A percentile compares a stretch with the other conserved stretches of the same genome.
These are phyloP conservation scores for Bryopsis sp. DNA, from an alignment of 139 green algal genomes.

Conservation along the genomic window DNA sequence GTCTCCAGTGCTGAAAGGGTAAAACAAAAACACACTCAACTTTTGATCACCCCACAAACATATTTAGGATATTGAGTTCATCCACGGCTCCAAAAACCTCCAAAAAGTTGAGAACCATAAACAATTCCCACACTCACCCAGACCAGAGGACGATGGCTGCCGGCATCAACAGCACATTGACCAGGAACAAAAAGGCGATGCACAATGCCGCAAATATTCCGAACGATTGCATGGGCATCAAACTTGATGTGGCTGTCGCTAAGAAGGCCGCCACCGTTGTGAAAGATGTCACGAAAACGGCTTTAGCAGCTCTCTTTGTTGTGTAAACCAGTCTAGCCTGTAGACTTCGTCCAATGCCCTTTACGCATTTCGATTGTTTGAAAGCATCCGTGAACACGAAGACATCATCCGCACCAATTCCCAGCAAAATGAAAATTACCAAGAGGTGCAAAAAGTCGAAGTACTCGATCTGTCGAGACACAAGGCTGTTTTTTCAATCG, in stretches of 20 bases:
- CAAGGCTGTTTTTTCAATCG: no score
- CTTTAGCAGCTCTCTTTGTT: slow-evolving; percentile 24
- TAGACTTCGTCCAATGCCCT: slow-evolving; percentile 16
- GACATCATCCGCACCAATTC: slow-evolving; percentile 38
- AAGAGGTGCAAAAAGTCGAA: slow-evolving; percentile 26
- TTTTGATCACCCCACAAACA: no score
- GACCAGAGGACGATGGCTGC: slow-evolving; percentile 14
- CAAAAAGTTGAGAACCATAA: no score
- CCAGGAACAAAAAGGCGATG: slow-evolving; percentile 30
- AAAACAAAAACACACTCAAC: no score
- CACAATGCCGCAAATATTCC: slow-evolving; percentile 31
- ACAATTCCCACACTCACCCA: no score
- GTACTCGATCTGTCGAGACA: slow-evolving; percentile 20
- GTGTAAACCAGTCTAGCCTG: slow-evolving; percentile 29
- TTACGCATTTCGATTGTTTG: slow-evolving; percentile 22
- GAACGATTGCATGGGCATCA: slow-evolving; percentile 36
- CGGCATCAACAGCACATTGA: slow-evolving; percentile 33
- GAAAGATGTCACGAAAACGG: slow-evolving; percentile 36
- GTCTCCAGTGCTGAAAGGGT: no score
- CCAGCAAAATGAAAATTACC: slow-evolving; percentile 34
- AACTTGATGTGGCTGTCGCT: slow-evolving; percentile 24
- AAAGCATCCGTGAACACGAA: slow-evolving; percentile 43
- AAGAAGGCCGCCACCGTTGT: slow-evolving; percentile 36
- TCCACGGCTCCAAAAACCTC: no score
- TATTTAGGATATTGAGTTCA: no score